Evolutionary conservation across 2,329 filamentous ascomycete genomes (phyloP).

Genomic region (Colletotrichum nymphaeae): DNA sequence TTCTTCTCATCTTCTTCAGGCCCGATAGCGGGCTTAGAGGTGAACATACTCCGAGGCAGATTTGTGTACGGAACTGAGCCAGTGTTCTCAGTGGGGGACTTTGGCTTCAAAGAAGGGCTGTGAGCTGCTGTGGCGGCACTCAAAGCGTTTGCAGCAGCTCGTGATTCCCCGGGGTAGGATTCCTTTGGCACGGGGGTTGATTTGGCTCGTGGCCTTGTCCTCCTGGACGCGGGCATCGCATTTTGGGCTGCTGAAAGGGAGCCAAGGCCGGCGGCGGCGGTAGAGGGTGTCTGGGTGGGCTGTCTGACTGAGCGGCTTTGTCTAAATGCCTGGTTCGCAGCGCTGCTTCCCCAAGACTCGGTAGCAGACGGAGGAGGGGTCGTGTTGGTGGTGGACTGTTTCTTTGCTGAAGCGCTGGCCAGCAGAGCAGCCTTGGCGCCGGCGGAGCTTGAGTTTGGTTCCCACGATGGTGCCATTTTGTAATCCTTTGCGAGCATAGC

Average conservation of each 20-base stretch:
- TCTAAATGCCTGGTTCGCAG: constrained; percentile 75
- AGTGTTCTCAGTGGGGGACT: constrained; percentile 64
- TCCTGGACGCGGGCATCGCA: constrained; percentile 68
- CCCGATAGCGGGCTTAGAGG: constrained; percentile 77
- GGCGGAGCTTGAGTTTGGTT: constrained; percentile 71
- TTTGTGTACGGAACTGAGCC: constrained; percentile 77
- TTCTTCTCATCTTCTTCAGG: constrained; percentile 80
- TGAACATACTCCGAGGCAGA: constrained; percentile 81
- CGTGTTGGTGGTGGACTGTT: constrained; percentile 51
- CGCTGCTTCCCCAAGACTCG: constrained; percentile 70
- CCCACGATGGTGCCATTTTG: constrained; percentile 64
- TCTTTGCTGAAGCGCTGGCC: constrained; percentile 52
- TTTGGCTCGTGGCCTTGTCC: constrained; percentile 69
- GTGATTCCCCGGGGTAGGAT: constrained; percentile 66
- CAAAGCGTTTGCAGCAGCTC: constrained; percentile 75
- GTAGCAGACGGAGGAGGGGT: constrained; percentile 56
- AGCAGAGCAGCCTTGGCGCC: constrained; percentile 81
- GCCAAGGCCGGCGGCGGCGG: constrained; percentile 48
- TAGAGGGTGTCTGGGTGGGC: constrained; percentile 46
- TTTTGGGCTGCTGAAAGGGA: constrained; percentile 82
- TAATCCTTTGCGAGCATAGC: constrained; percentile 56
- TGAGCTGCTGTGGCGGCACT: constrained; percentile 79
- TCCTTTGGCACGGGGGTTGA: constrained; percentile 67
- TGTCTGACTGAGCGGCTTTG: constrained; percentile 45
- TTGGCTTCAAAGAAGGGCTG: constrained; percentile 58